Conservation (phyloP, 2,329 filamentous ascomycete genomes). For the Aquanectria penicillioides region DNA sequence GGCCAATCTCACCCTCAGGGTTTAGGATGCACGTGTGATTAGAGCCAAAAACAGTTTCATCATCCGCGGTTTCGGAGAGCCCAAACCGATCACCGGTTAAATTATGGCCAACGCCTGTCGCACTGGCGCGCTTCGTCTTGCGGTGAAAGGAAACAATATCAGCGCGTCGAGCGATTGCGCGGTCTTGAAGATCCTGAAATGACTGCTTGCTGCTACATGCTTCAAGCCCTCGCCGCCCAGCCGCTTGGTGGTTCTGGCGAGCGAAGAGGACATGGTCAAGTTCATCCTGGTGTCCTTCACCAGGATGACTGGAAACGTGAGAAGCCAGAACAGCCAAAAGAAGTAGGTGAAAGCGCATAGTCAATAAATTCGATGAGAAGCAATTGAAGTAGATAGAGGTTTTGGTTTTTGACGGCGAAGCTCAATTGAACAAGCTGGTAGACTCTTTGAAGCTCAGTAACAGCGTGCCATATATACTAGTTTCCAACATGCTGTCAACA, state of each 20-base stretch:
- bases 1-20: background rate
- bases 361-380: too few species aligned
- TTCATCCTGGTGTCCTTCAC: background rate
- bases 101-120: background rate
- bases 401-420: too few species aligned
- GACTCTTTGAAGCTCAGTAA: too few species aligned
- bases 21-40: background rate
- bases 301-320: background rate
- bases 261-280: background rate
- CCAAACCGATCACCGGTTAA: background rate
- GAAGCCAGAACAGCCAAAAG: background rate
- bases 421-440: too few species aligned
- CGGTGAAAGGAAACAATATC: background rate
- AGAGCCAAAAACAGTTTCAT: background rate
- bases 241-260: background rate
- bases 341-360: background rate
- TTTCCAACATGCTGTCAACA: too few species aligned
- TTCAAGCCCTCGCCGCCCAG: background rate
- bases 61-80: background rate
- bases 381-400: too few species aligned
- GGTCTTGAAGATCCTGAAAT: background rate
- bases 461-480: too few species aligned
- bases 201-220: background rate
- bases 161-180: background rate
- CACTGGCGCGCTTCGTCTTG: background rate